Conservation (phyloP, 2,329 filamentous ascomycete genomes). For the Teratosphaeria epicoccoides region DNA sequence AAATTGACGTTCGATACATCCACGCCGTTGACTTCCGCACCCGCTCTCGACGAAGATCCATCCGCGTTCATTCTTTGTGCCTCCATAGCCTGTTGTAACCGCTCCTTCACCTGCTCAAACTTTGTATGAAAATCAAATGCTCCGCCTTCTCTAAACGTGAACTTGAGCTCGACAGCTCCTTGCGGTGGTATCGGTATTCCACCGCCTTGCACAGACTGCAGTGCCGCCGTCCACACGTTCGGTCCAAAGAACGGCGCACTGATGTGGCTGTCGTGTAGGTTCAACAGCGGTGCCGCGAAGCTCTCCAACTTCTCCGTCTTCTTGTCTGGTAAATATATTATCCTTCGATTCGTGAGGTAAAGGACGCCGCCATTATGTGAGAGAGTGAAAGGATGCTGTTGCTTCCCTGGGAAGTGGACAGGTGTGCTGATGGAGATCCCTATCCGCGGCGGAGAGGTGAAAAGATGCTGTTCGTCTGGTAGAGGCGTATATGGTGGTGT, state of each 20-base stretch:
- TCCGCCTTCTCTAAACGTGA: slow-evolving; percentile 92
- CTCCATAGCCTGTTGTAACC: slow-evolving; percentile 69
- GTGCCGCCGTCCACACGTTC: slow-evolving; percentile 75
- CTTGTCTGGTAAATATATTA: slow-evolving; percentile 74
- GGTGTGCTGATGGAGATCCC: slow-evolving; percentile 50
- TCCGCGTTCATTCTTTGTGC: slow-evolving; percentile 42
- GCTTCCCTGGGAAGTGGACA: slow-evolving; percentile 53
- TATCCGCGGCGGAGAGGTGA: slow-evolving; percentile 69
- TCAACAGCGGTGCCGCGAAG: slow-evolving; percentile 79
- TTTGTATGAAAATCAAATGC: slow-evolving; percentile 79
- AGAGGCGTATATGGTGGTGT: slow-evolving; percentile 61
- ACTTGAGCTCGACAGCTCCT: slow-evolving; percentile 64
- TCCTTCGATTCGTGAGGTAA: slow-evolving; percentile 39
- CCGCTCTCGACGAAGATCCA: slow-evolving; percentile 5
- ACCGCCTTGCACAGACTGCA: slow-evolving; percentile 72
- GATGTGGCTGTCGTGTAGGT: slow-evolving; percentile 76
- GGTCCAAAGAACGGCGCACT: slow-evolving; percentile 85
- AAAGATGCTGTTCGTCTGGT: slow-evolving; percentile 70
- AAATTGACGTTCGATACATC: slow-evolving; percentile 59
- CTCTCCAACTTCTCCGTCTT: slow-evolving; percentile 63
- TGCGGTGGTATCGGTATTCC: slow-evolving; percentile 64
- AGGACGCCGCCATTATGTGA: slow-evolving; percentile 14
- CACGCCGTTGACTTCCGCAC: slow-evolving; percentile 37
- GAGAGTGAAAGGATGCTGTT: slow-evolving; percentile 30
- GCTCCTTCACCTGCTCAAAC: slow-evolving; percentile 76